phyloP scores from a whole-genome alignment of 345 rosid species.

The Cochlearia excelsa region DNA sequence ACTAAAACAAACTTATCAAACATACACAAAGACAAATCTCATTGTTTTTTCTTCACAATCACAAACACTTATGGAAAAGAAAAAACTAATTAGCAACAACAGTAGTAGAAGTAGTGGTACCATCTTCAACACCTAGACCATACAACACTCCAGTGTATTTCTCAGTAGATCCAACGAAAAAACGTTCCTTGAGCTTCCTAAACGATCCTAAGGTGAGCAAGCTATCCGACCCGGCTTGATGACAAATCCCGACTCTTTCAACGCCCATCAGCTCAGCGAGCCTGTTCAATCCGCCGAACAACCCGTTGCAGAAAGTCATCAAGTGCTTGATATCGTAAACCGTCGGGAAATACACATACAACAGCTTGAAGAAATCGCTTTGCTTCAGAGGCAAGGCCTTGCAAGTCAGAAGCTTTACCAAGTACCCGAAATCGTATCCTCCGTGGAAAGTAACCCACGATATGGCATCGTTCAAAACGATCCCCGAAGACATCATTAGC shows the following conservation, averaged over 20 bases:
- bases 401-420: constrained; percentile 76
- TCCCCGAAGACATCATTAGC: constrained; percentile 84
- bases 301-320: constrained; percentile 87
- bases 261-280: constrained; percentile 87
- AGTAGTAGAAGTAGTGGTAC: constrained; percentile 34
- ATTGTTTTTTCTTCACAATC: too few species aligned
- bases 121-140: constrained; percentile 85
- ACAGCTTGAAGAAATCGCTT: constrained; percentile 61
- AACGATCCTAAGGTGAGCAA: constrained; percentile 83
- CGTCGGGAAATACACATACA: constrained; percentile 59
- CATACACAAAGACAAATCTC: too few species aligned
- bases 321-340: constrained; percentile 83
- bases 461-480: constrained; percentile 66
- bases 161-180: constrained; percentile 62
- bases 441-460: constrained; percentile 85
- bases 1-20: too few species aligned
- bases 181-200: constrained; percentile 78
- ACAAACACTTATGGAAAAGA: too few species aligned
- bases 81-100: constrained; percentile 36
- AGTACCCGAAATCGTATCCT: constrained; percentile 83
- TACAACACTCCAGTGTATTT: constrained; percentile 84
- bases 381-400: constrained; percentile 56
- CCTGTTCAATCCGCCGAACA: constrained; percentile 87
- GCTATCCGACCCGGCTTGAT: constrained; percentile 92
- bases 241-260: constrained; percentile 74